Base-by-base conservation (phyloP, 495 filamentous ascomycete species). In the Aspergillus bertholletiae region DNA sequence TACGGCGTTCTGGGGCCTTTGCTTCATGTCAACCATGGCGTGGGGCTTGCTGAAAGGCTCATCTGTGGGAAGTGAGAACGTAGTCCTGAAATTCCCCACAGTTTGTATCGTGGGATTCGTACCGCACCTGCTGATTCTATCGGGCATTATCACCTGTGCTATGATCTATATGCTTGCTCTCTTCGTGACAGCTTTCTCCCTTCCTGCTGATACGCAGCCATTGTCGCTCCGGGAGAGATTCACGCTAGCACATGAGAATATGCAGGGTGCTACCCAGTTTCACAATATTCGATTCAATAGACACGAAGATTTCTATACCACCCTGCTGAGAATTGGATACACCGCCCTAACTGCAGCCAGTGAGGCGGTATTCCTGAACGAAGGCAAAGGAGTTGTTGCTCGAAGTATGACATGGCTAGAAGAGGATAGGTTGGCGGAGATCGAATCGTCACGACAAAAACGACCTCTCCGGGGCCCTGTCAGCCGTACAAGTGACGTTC, bases 21-120 rank as follows among this genome's bases (percentile, higher is more conserved):
- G 87, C 60, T 97, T 94, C 69, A 93, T 97, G 88, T 74, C 73
- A 23, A 81, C 86, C 12, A 88, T 96, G 56, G 69, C 84, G 1
- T 88, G 86, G 80, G 88, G 88, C 35, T 78, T 89, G 26, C 62
- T 82, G 39, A 76, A 73, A 39, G 84, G 87, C 48, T 83, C 81
- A 21, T 65, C 78, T 1, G 54, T 73, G 1, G 70, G 62, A 41
- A 62, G 62, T 11, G 76, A 74, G 47, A 63, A 67, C 2, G 71
- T 82, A 6, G 72, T 87, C 7, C 79, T 96, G 13, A 81, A 87
- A 51, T 96, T 93, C 57, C 94, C 94, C 17, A 97, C 92, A 0
- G 92, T 97, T 28, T 96, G 89, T 67, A 89, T 97, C 44, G 85
- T 98, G 39, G 92, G 93, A 1, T 96, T 97, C 63, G 88, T 97